Conservation (phyloP, 345 rosid species). For the Rhodamnia rubescens region DNA sequence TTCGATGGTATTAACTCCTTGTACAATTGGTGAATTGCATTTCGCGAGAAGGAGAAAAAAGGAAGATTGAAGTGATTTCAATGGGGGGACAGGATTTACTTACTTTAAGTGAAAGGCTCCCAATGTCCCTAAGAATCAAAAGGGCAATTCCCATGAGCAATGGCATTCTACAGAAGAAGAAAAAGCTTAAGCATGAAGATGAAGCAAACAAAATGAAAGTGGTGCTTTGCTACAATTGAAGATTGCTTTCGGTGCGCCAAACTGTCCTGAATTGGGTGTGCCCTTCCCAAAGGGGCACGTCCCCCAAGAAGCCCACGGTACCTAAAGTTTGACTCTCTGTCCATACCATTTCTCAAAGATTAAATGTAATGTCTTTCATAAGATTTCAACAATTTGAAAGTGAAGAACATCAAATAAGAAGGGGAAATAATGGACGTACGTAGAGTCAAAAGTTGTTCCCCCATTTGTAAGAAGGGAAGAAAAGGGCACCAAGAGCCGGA, state of each 20-base stretch:
- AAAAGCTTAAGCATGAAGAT: background rate
- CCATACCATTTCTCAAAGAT: background rate
- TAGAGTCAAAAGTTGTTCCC: background rate
- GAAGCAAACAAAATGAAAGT: background rate
- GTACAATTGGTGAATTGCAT: background rate
- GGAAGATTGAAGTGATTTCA: too few relatives aligned
- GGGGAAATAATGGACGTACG: background rate
- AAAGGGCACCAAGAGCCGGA: background rate
- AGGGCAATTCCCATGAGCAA: background rate
- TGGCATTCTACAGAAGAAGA: background rate
- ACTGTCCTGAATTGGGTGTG: background rate
- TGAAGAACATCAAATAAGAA: background rate
- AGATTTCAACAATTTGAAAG: background rate
- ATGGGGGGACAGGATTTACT: background rate
- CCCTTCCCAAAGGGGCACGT: background rate
- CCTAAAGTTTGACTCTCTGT: background rate
- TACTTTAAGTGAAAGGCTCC: background rate
- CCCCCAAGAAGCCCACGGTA: background rate
- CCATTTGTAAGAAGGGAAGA: background rate
- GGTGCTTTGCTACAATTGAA: background rate
- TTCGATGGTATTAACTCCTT: too few relatives aligned
- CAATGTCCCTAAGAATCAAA: background rate
- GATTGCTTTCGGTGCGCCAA: background rate
- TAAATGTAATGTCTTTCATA: background rate
- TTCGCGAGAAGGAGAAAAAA: background rate